Evolutionary conservation across 1,139 yeast species (phyloP).

Genomic region (Saccharomycopsis hybrid): DNA sequence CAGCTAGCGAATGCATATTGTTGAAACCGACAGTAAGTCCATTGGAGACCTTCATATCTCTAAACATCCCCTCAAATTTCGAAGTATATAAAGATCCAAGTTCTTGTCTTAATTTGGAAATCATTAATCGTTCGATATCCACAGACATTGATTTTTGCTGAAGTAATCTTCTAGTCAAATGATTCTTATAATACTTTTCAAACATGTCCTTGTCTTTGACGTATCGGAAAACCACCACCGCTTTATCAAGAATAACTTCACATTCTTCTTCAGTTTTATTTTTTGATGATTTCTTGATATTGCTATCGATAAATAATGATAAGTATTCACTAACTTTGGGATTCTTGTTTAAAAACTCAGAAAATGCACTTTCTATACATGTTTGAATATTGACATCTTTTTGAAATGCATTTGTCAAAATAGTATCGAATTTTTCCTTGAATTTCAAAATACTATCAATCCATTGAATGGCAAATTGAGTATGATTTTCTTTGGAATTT

Average conservation of each 20-base stretch:
- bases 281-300: constrained; percentile 40
- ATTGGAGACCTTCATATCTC: constrained; percentile 65
- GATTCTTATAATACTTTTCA: constrained; percentile 80
- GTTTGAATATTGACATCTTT: constrained; percentile 46
- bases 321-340: constrained; percentile 33
- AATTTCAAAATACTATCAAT: constrained; percentile 51
- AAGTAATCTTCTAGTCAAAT: constrained; percentile 75
- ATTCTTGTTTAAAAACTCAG: constrained; percentile 40
- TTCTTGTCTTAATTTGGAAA: constrained; percentile 68
- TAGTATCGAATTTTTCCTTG: constrained; percentile 44
- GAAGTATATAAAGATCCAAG: constrained; percentile 76
- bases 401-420: constrained; percentile 44
- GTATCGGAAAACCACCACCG: constrained; percentile 58
- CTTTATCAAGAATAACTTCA: constrained; percentile 48
- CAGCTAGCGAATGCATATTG: not conserved
- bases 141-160: constrained; percentile 37
- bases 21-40: constrained; percentile 53
- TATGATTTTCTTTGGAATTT: constrained; percentile 34
- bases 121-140: constrained; percentile 66
- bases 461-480: constrained; percentile 65
- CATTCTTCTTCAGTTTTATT: constrained; percentile 47
- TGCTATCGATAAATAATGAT: constrained; percentile 25
- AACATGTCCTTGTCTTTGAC: constrained; percentile 83
- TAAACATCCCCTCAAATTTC: constrained; percentile 83
- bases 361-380: constrained; percentile 55